These are phyloP conservation scores for Aspergillus versicolor DNA, from an alignment of 2,329 filamentous ascomycete genomes.

Conservation along the genomic window DNA sequence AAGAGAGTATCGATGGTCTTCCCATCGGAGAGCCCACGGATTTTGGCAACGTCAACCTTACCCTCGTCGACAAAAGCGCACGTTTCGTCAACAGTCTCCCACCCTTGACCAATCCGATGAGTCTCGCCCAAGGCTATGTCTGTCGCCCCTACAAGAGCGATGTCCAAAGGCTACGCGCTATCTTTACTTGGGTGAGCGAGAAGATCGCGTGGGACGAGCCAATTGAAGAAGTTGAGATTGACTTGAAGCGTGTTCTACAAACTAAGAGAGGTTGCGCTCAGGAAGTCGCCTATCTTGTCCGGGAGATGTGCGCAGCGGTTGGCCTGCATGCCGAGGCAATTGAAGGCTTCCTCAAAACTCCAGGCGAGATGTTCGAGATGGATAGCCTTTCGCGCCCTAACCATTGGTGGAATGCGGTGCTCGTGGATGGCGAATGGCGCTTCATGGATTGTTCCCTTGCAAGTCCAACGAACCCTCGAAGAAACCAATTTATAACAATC, in stretches of 20 bases:
- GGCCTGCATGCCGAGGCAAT: constrained; percentile 86
- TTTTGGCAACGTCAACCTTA: constrained; percentile 75
- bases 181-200: constrained; percentile 97
- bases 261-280: constrained; percentile 80
- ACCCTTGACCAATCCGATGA: constrained; percentile 75
- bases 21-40: constrained; percentile 80
- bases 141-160: constrained; percentile 94
- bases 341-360: constrained; percentile 84
- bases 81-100: constrained; percentile 84
- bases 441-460: constrained; percentile 93
- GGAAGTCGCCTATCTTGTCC: constrained; percentile 83
- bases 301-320: constrained; percentile 90
- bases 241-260: constrained; percentile 80
- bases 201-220: constrained; percentile 95
- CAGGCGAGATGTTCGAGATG: constrained; percentile 78
- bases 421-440: constrained; percentile 93
- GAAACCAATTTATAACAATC: constrained; percentile 72
- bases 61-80: constrained; percentile 91
- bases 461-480: constrained; percentile 82
- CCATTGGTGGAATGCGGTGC: constrained; percentile 95
- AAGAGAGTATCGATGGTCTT: constrained; percentile 82
- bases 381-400: constrained; percentile 83
- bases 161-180: constrained; percentile 86
- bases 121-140: constrained; percentile 84
- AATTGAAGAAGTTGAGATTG: constrained; percentile 73